Percentiles rank a stretch among this genome's conserved stretches.
These are phyloP conservation scores for Ambrosiella xylebori DNA, from an alignment of 2,329 filamentous ascomycete genomes.

Conservation along the genomic window DNA sequence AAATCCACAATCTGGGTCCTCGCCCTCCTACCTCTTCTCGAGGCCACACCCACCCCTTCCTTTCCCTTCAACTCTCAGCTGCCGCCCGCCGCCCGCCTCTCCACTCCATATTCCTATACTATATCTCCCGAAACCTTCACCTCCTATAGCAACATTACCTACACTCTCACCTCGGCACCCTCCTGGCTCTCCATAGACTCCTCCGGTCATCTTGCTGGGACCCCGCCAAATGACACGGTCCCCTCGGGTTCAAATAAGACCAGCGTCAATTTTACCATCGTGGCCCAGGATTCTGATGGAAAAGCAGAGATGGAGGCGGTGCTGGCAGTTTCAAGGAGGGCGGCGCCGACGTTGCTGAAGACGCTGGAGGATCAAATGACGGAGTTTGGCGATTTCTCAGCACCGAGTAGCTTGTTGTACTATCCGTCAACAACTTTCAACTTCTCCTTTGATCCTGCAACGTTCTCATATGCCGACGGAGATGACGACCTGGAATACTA, in stretches of 20 bases:
- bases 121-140: slow-evolving; percentile 61
- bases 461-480: slow-evolving; percentile 39
- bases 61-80: slow-evolving; percentile 78
- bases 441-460: slow-evolving; percentile 36
- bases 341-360: slow-evolving; percentile 34
- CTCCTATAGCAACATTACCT: slow-evolving; percentile 42
- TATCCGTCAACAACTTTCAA: slow-evolving; percentile 35
- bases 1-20: slow-evolving; percentile 16
- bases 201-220: slow-evolving; percentile 52
- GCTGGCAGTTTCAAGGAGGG: slow-evolving; percentile 47
- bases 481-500: slow-evolving; percentile 48
- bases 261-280: slow-evolving; percentile 44
- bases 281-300: slow-evolving; percentile 50
- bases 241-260: slow-evolving; percentile 32
- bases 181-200: slow-evolving; percentile 57
- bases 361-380: slow-evolving; percentile 42
- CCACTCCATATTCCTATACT: slow-evolving; percentile 48
- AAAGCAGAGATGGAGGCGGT: slow-evolving; percentile 48
- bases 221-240: slow-evolving; percentile 38
- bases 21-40: slow-evolving; percentile 19
- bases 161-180: slow-evolving; percentile 47
- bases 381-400: slow-evolving; percentile 40
- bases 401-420: slow-evolving; percentile 40
- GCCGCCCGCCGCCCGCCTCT: slow-evolving; percentile 57
- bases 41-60: slow-evolving; percentile 26